Evolutionary conservation across 2,329 filamentous ascomycete genomes (phyloP).

Genomic region (Cadophora sp.): DNA sequence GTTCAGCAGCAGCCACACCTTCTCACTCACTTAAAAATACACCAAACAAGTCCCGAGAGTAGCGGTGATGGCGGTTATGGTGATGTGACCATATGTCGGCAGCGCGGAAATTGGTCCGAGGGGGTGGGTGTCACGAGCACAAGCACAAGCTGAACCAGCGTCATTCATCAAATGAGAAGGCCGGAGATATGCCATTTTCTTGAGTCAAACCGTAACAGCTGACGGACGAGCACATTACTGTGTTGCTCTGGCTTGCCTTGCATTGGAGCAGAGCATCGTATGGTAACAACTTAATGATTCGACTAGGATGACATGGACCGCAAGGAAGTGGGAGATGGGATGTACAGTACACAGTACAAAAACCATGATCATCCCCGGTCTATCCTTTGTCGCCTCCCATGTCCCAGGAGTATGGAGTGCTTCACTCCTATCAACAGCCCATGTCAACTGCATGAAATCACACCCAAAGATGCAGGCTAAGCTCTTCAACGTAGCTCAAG

Average conservation of each 20-base stretch:
- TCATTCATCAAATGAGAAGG: constrained; percentile 17
- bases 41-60: not conserved
- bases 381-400: not conserved
- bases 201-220: constrained; percentile 7
- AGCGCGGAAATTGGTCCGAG: constrained; percentile 21
- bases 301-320: not conserved
- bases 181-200: not conserved
- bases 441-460: not conserved
- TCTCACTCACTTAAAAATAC: not conserved
- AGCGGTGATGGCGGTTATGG: constrained; percentile 17
- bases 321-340: not conserved
- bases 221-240: constrained; percentile 4
- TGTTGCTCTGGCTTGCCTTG: no score
- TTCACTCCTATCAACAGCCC: not conserved
- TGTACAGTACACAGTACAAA: no score
- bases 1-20: constrained; percentile 6
- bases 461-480: constrained; percentile 6
- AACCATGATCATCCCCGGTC: not conserved
- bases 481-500: not conserved
- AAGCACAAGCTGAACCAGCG: not conserved
- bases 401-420: not conserved
- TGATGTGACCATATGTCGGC: constrained; percentile 4
- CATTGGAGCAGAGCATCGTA: not conserved
- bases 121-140: constrained; percentile 1
- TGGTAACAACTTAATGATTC: no score